phyloP scores from a whole-genome alignment of 2,329 filamentous ascomycete species.

The Eutypella sp. region DNA sequence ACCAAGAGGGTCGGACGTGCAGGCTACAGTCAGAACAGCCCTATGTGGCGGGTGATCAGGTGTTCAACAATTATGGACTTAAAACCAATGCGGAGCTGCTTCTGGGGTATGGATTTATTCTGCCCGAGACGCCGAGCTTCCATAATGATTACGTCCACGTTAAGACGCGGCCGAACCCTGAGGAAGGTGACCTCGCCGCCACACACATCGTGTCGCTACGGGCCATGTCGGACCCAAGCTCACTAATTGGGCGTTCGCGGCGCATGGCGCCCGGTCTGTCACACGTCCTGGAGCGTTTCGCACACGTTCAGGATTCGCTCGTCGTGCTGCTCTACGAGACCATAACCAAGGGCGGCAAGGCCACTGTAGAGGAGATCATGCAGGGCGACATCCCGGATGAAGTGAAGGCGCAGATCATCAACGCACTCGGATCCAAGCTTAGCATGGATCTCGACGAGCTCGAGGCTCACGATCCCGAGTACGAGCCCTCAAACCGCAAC shows the following conservation, averaged over 20 bases:
- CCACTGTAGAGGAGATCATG: constrained; percentile 34
- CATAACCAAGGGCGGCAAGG: constrained; percentile 18
- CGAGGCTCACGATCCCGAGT: constrained; percentile 37
- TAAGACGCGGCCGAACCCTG: constrained; percentile 36
- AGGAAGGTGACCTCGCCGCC: constrained; percentile 21
- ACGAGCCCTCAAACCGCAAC: constrained; percentile 34
- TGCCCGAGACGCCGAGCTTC: constrained; percentile 41
- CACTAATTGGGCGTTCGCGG: constrained; percentile 39
- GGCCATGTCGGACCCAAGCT: constrained; percentile 42
- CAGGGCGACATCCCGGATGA: constrained; percentile 38
- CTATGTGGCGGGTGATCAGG: constrained; percentile 48
- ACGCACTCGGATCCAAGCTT: constrained; percentile 33
- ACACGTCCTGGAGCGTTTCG: constrained; percentile 36
- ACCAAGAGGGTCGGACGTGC: constrained; percentile 34
- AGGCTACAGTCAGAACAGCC: constrained; percentile 36
- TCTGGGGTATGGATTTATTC: constrained; percentile 58
- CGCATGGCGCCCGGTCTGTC: constrained; percentile 29
- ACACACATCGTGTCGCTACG: constrained; percentile 45
- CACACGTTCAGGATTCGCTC: constrained; percentile 49
- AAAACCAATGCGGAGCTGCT: constrained; percentile 71
- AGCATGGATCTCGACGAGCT: constrained; percentile 39
- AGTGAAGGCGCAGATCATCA: constrained; percentile 30
- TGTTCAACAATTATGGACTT: constrained; percentile 59
- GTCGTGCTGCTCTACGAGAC: constrained; percentile 44
- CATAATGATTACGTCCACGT: constrained; percentile 59